These are phyloP conservation scores for Acaromyces ingoldii DNA, from an alignment of 1,284 basidiomycete genomes.

Conservation along the genomic window DNA sequence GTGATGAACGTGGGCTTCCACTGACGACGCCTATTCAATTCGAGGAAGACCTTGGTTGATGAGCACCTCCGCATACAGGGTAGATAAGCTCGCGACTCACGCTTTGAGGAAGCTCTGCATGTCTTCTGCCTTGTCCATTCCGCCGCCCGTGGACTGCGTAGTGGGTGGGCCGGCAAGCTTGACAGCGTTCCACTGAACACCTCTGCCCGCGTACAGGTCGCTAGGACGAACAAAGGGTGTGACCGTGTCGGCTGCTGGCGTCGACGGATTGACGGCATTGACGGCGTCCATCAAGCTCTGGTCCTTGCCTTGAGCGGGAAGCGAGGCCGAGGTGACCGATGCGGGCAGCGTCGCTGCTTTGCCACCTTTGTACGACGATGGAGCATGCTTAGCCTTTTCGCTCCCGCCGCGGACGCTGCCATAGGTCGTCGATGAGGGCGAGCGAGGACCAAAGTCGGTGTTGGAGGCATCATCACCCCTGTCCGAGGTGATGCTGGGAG, in stretches of 20 bases:
- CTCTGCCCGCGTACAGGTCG: conserved; percentile 16
- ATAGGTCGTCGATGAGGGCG: conserved; percentile 1
- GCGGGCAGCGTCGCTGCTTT: too few species aligned
- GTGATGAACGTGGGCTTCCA: conserved; percentile 18
- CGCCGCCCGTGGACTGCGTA: too few species aligned
- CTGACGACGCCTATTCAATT: conserved; percentile 12
- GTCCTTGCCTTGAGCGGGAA: background rate
- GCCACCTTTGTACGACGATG: too few species aligned
- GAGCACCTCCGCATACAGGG: background rate
- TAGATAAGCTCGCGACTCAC: conserved; percentile 9
- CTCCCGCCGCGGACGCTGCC: background rate
- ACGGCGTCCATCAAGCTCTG: background rate
- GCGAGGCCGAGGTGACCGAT: too few species aligned
- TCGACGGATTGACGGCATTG: background rate
- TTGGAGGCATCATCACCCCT: background rate
- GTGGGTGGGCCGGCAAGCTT: conserved; percentile 4
- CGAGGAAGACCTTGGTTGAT: background rate
- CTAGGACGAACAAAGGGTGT: background rate
- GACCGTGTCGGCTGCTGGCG: background rate
- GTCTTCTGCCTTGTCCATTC: conserved; percentile 9
- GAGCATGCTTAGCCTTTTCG: too few species aligned
- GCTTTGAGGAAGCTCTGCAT: conserved; percentile 15
- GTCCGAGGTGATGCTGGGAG: too few species aligned
- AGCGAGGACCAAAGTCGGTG: conserved; percentile 4
- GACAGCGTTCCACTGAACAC: conserved; percentile 11